Conservation (phyloP, 345 rosid genomes). For the Tarenaya hassleriana region DNA sequence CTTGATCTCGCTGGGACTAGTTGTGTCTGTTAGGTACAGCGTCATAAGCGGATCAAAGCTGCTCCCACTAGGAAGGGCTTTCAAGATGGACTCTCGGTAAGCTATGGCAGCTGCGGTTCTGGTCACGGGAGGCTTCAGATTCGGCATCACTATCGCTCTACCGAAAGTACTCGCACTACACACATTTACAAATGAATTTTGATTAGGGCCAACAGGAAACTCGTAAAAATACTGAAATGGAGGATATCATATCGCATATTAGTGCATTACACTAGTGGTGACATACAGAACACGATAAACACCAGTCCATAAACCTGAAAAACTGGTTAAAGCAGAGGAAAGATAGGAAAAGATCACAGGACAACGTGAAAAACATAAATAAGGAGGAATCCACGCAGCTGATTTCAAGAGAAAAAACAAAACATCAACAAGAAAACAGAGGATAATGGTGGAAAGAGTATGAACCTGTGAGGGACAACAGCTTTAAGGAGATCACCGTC, state of each 20-base stretch:
- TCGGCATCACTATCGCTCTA: constrained; percentile 94
- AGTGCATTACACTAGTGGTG: constrained; percentile 1
- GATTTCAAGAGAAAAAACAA: too few relatives aligned
- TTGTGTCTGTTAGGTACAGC: constrained; percentile 81
- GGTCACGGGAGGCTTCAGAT: constrained; percentile 76
- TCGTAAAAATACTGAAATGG: background rate
- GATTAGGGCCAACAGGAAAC: constrained; percentile 16
- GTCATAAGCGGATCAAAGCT: constrained; percentile 88
- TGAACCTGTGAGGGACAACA: constrained; percentile 74
- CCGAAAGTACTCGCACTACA: constrained; percentile 62
- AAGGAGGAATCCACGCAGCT: background rate
- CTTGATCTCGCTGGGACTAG: constrained; percentile 78
- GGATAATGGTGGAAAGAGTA: background rate
- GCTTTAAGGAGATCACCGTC: constrained; percentile 62
- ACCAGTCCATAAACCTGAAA: constrained; percentile 2
- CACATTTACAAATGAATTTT: constrained; percentile 9
- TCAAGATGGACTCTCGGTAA: constrained; percentile 54
- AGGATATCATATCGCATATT: background rate
- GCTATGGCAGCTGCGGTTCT: constrained; percentile 67
- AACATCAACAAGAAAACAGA: too few relatives aligned
- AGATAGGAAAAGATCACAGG: background rate
- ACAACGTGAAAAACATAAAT: background rate
- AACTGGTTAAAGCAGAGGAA: background rate
- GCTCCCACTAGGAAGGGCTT: constrained; percentile 47
- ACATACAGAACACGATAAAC: background rate